Percentiles rank a stretch among this genome's conserved stretches.
Conservation (phyloP, 495 filamentous ascomycete genomes). For the Penicillium silybi region DNA sequence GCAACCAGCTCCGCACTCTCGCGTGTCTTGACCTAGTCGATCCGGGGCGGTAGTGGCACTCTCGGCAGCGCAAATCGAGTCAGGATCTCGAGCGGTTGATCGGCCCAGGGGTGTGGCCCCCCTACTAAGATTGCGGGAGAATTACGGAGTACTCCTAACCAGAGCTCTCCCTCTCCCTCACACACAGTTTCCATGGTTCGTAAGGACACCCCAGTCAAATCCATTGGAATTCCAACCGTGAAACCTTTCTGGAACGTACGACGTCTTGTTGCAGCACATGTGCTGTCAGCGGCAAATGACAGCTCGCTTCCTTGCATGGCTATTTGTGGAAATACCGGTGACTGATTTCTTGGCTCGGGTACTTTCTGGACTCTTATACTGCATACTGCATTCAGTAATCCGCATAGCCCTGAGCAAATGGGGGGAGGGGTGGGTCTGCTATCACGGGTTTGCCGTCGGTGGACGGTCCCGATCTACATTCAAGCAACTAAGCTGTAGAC, state of each 20-base stretch:
- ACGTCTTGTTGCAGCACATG: slow-evolving; percentile 3
- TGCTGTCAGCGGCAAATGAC: background rate
- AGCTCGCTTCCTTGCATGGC: background rate
- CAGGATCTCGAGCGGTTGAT: slow-evolving; percentile 29
- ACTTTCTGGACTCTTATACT: too few relatives aligned
- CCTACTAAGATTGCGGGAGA: background rate
- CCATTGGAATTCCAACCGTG: slow-evolving; percentile 8
- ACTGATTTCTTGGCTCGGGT: background rate
- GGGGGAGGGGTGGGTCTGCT: background rate
- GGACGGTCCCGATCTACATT: too few relatives aligned
- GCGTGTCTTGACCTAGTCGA: slow-evolving; percentile 12
- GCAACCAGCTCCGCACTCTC: background rate
- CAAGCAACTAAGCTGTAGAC: too few relatives aligned
- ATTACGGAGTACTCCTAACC: background rate
- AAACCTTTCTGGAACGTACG: slow-evolving; percentile 19
- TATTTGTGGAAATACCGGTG: background rate
- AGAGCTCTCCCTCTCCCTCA: too few relatives aligned
- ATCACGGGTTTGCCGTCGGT: too few relatives aligned
- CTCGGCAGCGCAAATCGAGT: slow-evolving; percentile 19
- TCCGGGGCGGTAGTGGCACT: slow-evolving; percentile 31
- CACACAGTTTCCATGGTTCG: too few relatives aligned
- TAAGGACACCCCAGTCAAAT: background rate
- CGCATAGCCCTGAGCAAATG: too few relatives aligned
- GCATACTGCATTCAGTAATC: slow-evolving; percentile 13
- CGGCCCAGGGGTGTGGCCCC: slow-evolving; percentile 29